Percentiles rank a stretch among this genome's conserved stretches.
Evolutionary conservation across 2,329 filamentous ascomycete species (phyloP).

Genomic region (Aspergillus quadricinctus): DNA sequence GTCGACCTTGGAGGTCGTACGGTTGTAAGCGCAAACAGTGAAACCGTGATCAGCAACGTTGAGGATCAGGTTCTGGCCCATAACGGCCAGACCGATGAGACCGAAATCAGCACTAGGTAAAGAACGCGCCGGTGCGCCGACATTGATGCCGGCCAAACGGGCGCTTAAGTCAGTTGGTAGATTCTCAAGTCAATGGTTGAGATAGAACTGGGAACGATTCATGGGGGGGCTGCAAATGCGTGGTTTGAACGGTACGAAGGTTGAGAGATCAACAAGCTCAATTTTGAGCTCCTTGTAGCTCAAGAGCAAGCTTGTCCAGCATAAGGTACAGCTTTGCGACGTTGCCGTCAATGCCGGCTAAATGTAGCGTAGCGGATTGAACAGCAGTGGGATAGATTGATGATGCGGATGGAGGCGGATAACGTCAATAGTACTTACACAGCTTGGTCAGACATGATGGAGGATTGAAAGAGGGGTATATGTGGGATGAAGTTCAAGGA

Average conservation of each 20-base stretch:
- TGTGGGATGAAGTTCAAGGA: slow-evolving; percentile 10
- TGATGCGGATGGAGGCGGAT: slow-evolving; percentile 4
- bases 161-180: slow-evolving; percentile 55
- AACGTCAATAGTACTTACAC: slow-evolving; percentile 36
- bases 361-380: background rate
- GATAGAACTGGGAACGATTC: background rate
- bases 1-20: slow-evolving; percentile 97
- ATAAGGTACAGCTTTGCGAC: too few species aligned
- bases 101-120: slow-evolving; percentile 73
- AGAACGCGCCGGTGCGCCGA: slow-evolving; percentile 58
- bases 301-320: too few species aligned
- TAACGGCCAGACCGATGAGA: slow-evolving; percentile 89
- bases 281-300: too few species aligned
- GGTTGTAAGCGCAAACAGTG: slow-evolving; percentile 98
- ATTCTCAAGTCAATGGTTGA: slow-evolving; percentile 30
- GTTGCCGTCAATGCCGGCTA: too few species aligned
- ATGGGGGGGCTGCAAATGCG: too few species aligned
- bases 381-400: slow-evolving; percentile 2
- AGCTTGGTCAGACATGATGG: slow-evolving; percentile 43
- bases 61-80: slow-evolving; percentile 83
- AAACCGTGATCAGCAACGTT: slow-evolving; percentile 90
- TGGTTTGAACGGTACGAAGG: too few species aligned
- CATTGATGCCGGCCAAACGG: slow-evolving; percentile 69
- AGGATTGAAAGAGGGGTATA: slow-evolving; percentile 10
- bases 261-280: too few species aligned